Conservation (phyloP, 2,329 filamentous ascomycete species). For the Thielaviopsis ethacetica region DNA sequence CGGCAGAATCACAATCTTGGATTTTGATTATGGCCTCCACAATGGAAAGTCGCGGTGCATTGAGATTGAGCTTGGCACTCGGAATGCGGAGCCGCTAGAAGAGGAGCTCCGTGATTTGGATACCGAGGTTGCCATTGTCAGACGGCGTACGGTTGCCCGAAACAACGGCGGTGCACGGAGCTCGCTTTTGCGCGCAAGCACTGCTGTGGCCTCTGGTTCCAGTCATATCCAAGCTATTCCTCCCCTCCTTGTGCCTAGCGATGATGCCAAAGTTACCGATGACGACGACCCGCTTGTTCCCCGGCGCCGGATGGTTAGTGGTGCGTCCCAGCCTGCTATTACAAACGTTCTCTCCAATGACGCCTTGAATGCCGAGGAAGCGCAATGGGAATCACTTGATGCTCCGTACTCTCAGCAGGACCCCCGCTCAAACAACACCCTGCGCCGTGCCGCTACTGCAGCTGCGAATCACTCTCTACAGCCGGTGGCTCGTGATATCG, state of each 20-base stretch:
- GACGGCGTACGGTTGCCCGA: constrained; percentile 55
- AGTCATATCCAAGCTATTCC: constrained; percentile 15
- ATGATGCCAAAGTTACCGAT: constrained; percentile 1
- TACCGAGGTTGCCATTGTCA: constrained; percentile 62
- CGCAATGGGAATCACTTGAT: constrained; percentile 38
- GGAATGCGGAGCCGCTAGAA: constrained; percentile 50
- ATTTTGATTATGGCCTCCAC: constrained; percentile 48
- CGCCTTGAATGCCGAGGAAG: constrained; percentile 12
- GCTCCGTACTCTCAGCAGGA: constrained; percentile 57
- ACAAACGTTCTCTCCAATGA: neutral
- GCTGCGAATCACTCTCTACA: constrained; percentile 53
- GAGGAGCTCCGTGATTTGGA: constrained; percentile 62
- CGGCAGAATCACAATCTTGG: constrained; percentile 54
- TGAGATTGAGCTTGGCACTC: constrained; percentile 58
- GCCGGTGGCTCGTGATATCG: constrained; percentile 34
- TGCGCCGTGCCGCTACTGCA: constrained; percentile 60
- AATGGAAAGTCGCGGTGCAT: constrained; percentile 41
- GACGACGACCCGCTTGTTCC: constrained; percentile 38
- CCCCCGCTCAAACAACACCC: constrained; percentile 51
- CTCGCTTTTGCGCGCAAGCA: constrained; percentile 32
- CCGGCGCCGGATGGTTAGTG: constrained; percentile 24
- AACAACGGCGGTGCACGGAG: constrained; percentile 31
- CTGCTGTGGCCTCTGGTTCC: constrained; percentile 21
- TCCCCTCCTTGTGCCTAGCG: constrained; percentile 17
- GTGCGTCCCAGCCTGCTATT: constrained; percentile 13